Base-by-base conservation (phyloP, 805 yeast species). In the Suhomyces xylopsoci region DNA sequence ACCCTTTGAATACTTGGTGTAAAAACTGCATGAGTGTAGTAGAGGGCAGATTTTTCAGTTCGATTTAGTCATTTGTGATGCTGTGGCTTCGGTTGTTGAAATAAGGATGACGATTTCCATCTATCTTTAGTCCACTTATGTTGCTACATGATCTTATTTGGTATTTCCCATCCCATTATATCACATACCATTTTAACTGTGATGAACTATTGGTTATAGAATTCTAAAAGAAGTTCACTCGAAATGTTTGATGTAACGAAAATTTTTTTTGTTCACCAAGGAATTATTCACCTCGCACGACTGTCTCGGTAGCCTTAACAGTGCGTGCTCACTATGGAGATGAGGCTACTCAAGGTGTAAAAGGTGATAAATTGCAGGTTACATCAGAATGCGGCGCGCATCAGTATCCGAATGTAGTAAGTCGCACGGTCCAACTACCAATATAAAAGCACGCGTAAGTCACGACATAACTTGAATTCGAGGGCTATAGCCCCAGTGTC, bases 141-240 rank as follows among this genome's bases (percentile, higher is more conserved):
- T 12, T 19, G 24, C 24, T 19, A 10, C 42, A 19, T 38, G 42
- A 17, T 38, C 42, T 38, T 19, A 10, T 19, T 17, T 38, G 42
- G 42, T 38, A 26, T 45, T 26, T 17, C n/a, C 47, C 20, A 22
- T 25, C 24, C 25, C 34, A 28, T 45, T 45, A 14, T 30, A 19
- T 25, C 44, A 53, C 55, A 53, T 53, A 53, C 55, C 55, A 53
- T 53, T 53, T 47, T 53, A 25, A 48, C 47, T 52, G 34, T 52
- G 38, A 45, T 50, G 55, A 53, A 49, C 54, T 51, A 41, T 50
- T 34, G 49, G 25, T 50, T 26, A 46, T 46, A 46, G 46, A 48
- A 22, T 25, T 20, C 8, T 50, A 44, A 49, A 45, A 49, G 51
- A 44, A 49, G 42, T 43, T 43, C 26, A 10, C 24, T 36, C 14